Base-by-base conservation (phyloP, 2,329 filamentous ascomycete species). In the Penicillium sp. region DNA sequence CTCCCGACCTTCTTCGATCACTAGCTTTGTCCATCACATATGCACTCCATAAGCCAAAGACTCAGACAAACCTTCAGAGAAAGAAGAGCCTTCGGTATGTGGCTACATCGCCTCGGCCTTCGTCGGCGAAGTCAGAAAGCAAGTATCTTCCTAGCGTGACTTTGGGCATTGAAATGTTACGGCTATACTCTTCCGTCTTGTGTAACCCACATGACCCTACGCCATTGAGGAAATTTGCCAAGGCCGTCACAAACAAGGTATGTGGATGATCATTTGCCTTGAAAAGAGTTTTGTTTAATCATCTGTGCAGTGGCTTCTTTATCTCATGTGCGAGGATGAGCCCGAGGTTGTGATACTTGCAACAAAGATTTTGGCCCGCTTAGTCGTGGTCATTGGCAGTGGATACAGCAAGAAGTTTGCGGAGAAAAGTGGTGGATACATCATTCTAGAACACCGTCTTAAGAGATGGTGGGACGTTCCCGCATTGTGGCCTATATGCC, bases 191-290 rank as follows among this genome's bases (percentile, higher is more conserved):
- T 8, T 83, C 87, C 27, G 81, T 96, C 12, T 79, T 97, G 10
- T 96, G 92, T 68, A 86, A 90, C 60, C 85, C 86, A 66, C 83
- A 83, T 23, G 91, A 88, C 62, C 77, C 83, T 10, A 80, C 80
- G 15, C 86, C 89, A 60, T 89, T 96, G 56, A 86, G 88, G 69
- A 94, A 92, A 67, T 97, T 99, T 79, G 91, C 92, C 6, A 90
- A 89, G 69, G 95, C 93, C 1, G 93, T 99, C 9, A 97, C 93
- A 23, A 96, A 96, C 67, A 96, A 96, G 83, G 90, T 91, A 79
- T 69, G 80, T 74, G 23, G 23, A 9, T 29, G 15, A 10, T 25
- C 17, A 7, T 10, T 37, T 53, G 8, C 12, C 17, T 9, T 25
- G 40, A 29, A 33, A 45, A 59, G 21, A 65, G 42, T 21, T 23